phyloP scores from a whole-genome alignment of 345 rosid genomes.

The Moricandia arvensis region DNA sequence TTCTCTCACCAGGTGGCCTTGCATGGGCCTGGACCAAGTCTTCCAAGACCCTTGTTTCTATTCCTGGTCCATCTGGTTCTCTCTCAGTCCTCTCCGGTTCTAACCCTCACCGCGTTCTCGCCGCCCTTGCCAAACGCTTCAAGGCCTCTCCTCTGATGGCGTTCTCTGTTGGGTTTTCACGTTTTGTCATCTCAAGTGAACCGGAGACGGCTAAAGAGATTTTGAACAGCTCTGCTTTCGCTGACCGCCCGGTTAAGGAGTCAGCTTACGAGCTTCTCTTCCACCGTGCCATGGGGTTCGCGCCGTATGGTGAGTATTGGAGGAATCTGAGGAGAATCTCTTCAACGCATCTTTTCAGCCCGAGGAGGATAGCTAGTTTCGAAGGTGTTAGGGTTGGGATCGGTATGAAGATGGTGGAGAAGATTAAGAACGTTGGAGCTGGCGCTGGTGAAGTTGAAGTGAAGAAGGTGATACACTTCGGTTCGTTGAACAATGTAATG shows the following conservation, averaged over 20 bases:
- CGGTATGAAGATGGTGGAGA: constrained; percentile 51
- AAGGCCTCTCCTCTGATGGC: constrained; percentile 62
- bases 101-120: constrained; percentile 58
- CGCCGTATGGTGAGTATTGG: constrained; percentile 85
- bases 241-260: constrained; percentile 81
- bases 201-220: constrained; percentile 78
- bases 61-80: constrained; percentile 67
- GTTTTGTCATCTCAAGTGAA: constrained; percentile 65
- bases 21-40: constrained; percentile 54
- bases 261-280: constrained; percentile 83
- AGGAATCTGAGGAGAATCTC: constrained; percentile 82
- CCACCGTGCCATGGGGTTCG: constrained; percentile 86
- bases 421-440: constrained; percentile 26
- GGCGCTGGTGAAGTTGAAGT: constrained; percentile 47
- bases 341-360: constrained; percentile 75
- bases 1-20: constrained; percentile 58
- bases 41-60: constrained; percentile 29
- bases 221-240: constrained; percentile 69
- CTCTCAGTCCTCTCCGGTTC: constrained; percentile 45
- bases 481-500: constrained; percentile 79
- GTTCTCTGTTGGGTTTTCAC: constrained; percentile 75
- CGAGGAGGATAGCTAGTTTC: constrained; percentile 50
- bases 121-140: constrained; percentile 36
- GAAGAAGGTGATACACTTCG: constrained; percentile 57
- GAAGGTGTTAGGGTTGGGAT: constrained; percentile 48